These are phyloP conservation scores for Fomitopsis pinicola DNA, from an alignment of 1,284 basidiomycete genomes.

Conservation along the genomic window DNA sequence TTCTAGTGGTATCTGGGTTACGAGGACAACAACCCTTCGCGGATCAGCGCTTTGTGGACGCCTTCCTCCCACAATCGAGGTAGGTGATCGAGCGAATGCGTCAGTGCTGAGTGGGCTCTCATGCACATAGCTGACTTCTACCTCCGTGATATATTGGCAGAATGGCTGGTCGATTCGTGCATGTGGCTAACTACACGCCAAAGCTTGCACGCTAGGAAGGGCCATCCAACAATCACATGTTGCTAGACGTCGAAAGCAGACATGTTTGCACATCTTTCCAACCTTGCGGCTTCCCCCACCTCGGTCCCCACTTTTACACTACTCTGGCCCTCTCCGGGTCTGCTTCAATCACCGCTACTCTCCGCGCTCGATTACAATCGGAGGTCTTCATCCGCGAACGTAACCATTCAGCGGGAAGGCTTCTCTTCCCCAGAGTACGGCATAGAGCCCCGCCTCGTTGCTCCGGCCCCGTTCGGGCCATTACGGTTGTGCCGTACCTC, in stretches of 20 bases:
- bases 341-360: too few relatives aligned
- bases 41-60: neutral
- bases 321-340: too few relatives aligned
- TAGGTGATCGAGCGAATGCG: neutral
- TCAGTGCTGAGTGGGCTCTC: neutral
- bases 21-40: neutral
- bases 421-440: neutral
- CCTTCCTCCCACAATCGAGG: neutral
- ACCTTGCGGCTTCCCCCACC: too few relatives aligned
- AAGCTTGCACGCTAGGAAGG: too few relatives aligned
- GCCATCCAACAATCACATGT: too few relatives aligned
- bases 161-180: too few relatives aligned
- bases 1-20: neutral
- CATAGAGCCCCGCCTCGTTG: neutral
- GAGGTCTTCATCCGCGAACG: neutral
- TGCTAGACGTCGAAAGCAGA: too few relatives aligned
- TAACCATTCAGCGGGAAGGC: neutral
- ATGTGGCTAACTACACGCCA: too few relatives aligned
- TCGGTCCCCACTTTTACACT: too few relatives aligned
- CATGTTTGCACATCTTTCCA: too few relatives aligned
- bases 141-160: too few relatives aligned
- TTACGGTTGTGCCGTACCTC: neutral
- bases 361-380: neutral
- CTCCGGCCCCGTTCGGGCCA: neutral
- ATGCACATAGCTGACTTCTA: neutral